These are phyloP conservation scores for Hibiscus syriacus DNA, from an alignment of 345 rosid genomes.

Conservation along the genomic window DNA sequence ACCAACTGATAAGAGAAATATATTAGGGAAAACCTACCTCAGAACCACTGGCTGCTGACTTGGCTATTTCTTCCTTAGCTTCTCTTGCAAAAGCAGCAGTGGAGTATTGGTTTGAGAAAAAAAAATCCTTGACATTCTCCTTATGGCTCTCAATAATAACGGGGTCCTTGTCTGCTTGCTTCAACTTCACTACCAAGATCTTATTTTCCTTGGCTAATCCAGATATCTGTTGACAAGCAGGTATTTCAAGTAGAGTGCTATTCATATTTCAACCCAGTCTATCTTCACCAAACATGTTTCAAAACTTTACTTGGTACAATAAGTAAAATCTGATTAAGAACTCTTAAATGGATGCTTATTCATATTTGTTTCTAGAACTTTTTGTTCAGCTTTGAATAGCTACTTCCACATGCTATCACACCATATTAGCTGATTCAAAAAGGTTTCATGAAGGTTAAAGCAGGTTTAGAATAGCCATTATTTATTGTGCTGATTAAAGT, in stretches of 20 bases:
- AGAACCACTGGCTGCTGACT: constrained; percentile 16
- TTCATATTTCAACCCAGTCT: no score
- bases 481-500: not conserved
- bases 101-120: constrained; percentile 18
- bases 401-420: not conserved
- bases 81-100: constrained; percentile 15
- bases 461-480: not conserved
- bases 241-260: not conserved
- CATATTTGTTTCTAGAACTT: not conserved
- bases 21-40: constrained; percentile 26
- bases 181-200: constrained; percentile 49
- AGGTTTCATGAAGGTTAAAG: constrained; percentile 1
- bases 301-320: not conserved
- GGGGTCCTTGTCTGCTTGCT: constrained; percentile 30
- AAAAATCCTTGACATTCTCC: constrained; percentile 10
- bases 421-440: not conserved
- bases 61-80: constrained; percentile 22
- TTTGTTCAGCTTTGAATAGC: not conserved
- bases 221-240: constrained; percentile 38
- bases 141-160: constrained; percentile 12
- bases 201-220: constrained; percentile 54
- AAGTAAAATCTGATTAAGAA: not conserved
- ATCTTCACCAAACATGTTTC: not conserved
- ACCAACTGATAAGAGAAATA: not conserved
- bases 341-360: not conserved